Evolutionary conservation across 2,329 filamentous ascomycete genomes (phyloP).

Genomic region (Pyrenophora tritici-repentis): DNA sequence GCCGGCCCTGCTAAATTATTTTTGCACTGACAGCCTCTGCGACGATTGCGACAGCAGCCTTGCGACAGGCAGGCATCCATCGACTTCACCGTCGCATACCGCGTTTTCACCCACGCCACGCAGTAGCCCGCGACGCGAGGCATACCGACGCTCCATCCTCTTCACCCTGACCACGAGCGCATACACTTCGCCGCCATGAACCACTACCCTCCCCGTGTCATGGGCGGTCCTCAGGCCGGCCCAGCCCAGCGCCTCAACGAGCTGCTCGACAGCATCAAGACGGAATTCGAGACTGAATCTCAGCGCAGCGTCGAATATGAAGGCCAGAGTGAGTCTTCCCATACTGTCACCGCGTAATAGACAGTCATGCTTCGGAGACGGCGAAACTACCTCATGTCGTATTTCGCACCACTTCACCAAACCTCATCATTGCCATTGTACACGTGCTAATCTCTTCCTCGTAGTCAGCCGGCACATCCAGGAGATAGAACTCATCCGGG

Average conservation of each 20-base stretch:
- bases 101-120: slow-evolving; percentile 10
- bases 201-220: slow-evolving; percentile 79
- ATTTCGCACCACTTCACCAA: too few species aligned
- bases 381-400: too few species aligned
- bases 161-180: slow-evolving; percentile 1
- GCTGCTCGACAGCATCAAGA: slow-evolving; percentile 86
- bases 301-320: slow-evolving; percentile 86
- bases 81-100: slow-evolving; percentile 25
- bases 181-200: slow-evolving; percentile 59
- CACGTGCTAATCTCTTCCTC: slow-evolving; percentile 4
- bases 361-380: not conserved
- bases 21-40: slow-evolving; percentile 10
- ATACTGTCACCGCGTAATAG: not conserved
- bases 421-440: not conserved
- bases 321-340: slow-evolving; percentile 79
- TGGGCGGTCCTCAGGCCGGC: slow-evolving; percentile 62
- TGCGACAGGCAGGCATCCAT: slow-evolving; percentile 16
- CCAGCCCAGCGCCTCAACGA: slow-evolving; percentile 82
- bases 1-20: slow-evolving; percentile 19
- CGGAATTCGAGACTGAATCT: slow-evolving; percentile 86
- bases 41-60: slow-evolving; percentile 29
- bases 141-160: not conserved
- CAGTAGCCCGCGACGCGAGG: slow-evolving; percentile 11
- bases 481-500: slow-evolving; percentile 91
- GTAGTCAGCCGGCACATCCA: slow-evolving; percentile 79